A percentile compares a stretch with the other conserved stretches of the same genome.
Conservation (phyloP, 257 asterid genomes). For the Echium plantagineum region DNA sequence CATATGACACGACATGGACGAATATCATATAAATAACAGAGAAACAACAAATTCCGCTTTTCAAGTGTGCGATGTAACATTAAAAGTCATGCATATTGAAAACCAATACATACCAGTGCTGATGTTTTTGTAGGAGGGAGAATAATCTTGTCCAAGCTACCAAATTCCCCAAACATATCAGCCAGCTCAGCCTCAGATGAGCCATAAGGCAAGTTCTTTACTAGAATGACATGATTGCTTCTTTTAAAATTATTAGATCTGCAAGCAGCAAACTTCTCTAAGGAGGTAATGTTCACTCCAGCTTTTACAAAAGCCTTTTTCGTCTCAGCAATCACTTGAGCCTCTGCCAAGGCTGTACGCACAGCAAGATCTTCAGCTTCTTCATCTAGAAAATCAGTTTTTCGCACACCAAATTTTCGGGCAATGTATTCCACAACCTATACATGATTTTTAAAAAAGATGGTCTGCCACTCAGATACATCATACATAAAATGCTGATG, state of each 20-base stretch:
- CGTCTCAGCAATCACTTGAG: slow-evolving; percentile 89
- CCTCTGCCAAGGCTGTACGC: slow-evolving; percentile 82
- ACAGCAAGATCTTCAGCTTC: slow-evolving; percentile 80
- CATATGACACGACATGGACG: too few species aligned
- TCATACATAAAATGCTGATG: slow-evolving; percentile 13
- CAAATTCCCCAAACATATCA: slow-evolving; percentile 72
- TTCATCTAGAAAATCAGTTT: slow-evolving; percentile 54
- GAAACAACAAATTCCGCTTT: too few species aligned
- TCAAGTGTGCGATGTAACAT: too few species aligned
- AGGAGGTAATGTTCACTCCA: slow-evolving; percentile 66
- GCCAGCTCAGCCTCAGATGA: slow-evolving; percentile 78
- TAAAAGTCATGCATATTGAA: neutral
- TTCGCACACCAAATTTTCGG: slow-evolving; percentile 78
- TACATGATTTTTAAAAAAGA: neutral
- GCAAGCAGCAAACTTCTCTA: slow-evolving; percentile 75
- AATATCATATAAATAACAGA: too few species aligned
- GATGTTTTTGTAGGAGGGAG: slow-evolving; percentile 78
- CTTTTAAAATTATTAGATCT: slow-evolving; percentile 66
- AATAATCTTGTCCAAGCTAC: slow-evolving; percentile 74
- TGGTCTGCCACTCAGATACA: slow-evolving; percentile 5
- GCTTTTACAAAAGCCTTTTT: slow-evolving; percentile 71
- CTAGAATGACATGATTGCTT: slow-evolving; percentile 85
- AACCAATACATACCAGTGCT: slow-evolving; percentile 57
- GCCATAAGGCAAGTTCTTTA: slow-evolving; percentile 84
- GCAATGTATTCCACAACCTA: slow-evolving; percentile 89